Evolutionary conservation across 768 basidiomycete genomes (phyloP).

Genomic region (Hebeloma cylindrosporum): DNA sequence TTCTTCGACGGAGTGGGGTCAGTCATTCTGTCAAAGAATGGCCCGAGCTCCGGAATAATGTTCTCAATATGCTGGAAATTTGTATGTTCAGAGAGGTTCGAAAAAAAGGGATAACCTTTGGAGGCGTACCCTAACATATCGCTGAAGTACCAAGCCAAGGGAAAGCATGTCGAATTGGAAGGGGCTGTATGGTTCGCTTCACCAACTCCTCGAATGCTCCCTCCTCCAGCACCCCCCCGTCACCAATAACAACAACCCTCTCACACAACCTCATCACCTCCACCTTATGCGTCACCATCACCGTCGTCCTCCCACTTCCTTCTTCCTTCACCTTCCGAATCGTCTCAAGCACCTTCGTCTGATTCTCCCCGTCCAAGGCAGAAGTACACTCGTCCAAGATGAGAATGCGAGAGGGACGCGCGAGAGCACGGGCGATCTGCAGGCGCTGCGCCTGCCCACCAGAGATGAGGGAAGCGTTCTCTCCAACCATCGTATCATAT

Average conservation of each 20-base stretch:
- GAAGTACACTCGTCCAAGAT: slow-evolving; percentile 96
- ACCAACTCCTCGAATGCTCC: slow-evolving; percentile 76
- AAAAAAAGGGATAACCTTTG: background rate
- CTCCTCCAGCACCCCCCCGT: slow-evolving; percentile 73
- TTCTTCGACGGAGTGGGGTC: background rate
- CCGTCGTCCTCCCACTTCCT: slow-evolving; percentile 72
- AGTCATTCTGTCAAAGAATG: slow-evolving; percentile 14
- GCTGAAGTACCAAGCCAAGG: slow-evolving; percentile 2
- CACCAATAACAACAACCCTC: too few relatives aligned
- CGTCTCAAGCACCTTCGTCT: slow-evolving; percentile 78
- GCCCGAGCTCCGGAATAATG: slow-evolving; percentile 12
- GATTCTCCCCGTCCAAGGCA: slow-evolving; percentile 84
- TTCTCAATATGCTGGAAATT: slow-evolving; percentile 7
- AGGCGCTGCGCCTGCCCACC: slow-evolving; percentile 95
- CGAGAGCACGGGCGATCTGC: slow-evolving; percentile 90
- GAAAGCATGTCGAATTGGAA: too few relatives aligned
- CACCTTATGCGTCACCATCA: slow-evolving; percentile 94
- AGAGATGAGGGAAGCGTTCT: slow-evolving; percentile 88
- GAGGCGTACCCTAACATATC: slow-evolving; percentile 9
- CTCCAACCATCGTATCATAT: slow-evolving; percentile 86
- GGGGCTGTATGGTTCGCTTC: too few relatives aligned
- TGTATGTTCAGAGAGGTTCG: background rate
- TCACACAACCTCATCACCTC: slow-evolving; percentile 92
- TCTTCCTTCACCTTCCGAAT: slow-evolving; percentile 59
- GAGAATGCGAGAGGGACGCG: slow-evolving; percentile 66